Base-by-base conservation (phyloP, 768 basidiomycete species). In the Chiua virens region DNA sequence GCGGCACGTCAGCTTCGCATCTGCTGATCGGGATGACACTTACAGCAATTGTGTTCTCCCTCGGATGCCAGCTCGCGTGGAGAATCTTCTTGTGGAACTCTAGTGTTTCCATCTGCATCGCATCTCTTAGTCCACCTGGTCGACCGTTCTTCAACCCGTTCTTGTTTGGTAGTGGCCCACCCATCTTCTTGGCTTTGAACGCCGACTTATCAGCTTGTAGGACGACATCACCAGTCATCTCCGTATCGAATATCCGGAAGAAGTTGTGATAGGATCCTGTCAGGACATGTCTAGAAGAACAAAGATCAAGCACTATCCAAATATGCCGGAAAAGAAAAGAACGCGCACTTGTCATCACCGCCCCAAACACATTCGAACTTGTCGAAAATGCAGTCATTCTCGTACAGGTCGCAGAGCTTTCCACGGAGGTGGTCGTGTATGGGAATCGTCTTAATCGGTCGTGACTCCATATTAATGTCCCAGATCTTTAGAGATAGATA, bases 251-350 rank as follows among this genome's bases (percentile, higher is more conserved):
- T 83, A 99, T 97, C 70, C 94, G 93, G 89, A 99, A 95, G 76
- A 96, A 98, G 75, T 99, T 99, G 77, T 98, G 96, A 76, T 99
- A 99, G 45, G 97, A 98, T 39, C 97, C 97, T n/a, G 97, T 98
- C 57, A 99, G 77, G 53, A 98, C 93, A 70, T 95, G 86, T 64
- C 97, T 99, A 62, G 9, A 36, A 49, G 25, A 45, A 55, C 10
- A 54, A 51, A 30, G 28, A 41, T 53, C 32, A 36, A 37, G 14
- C 25, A 37, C 42, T 13, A 44, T 49, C 68, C 43, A 23, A 45
- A 47, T 42, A 21, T 45, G 30, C 44, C 47, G 50, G 42, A 42
- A n/a, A n/a, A n/a, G n/a, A n/a, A n/a, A n/a, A n/a, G 18, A 23
- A 38, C 52, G 85, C 96, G 71, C 73, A 86, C 97, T 86, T 85